Evolutionary conservation across 2,329 filamentous ascomycete genomes (phyloP), one percentile per base, ranked within the genome.

Genomic region (Coleophoma eucalyptorum): DNA sequence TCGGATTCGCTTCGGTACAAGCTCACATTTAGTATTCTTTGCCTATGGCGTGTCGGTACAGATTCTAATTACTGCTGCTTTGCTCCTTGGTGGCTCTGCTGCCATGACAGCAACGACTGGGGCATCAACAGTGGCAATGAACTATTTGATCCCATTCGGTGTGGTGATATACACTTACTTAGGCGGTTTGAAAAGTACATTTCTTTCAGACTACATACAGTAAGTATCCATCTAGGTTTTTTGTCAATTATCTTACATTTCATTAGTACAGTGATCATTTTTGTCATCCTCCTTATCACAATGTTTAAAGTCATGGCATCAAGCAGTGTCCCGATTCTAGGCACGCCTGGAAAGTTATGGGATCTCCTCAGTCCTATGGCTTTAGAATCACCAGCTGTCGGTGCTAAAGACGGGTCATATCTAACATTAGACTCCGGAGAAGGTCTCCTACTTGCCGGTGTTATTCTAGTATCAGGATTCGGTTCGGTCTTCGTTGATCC

Each of bases 401-500:
- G 47, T 5, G 50, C 48, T 19, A 21, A 34, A 10, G 43, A 51
- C 6, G 54, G 54, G 3, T 48, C 46, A 3, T 56, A 54, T 33
- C 18, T 56, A 19, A 54, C 54, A 1, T 26, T 56, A 13, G 21
- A 44, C 8, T 48, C 43, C 3, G 46, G 49, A 19, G 31, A 40
- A 16, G 50, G 51, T 1, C 46, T 49, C 4, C 41, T 52, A 5
- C 37, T 51, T n/a, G 49, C 33, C 2, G 47, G 49, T 11, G 49
- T 51, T 18, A 45, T 44, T 18, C 19, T 56, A 31, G 26, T 45
- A 2, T 33, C 33, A 3, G 43, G 46, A 7, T 52, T 56, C 18
- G 43, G 37, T 5, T 34, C 57, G 3, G 69, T 72, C 1, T 73
- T 72, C 49, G 60, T 72, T 0, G 70, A 75, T 47, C 68, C 72